Evolutionary conservation across 441 rosid species (phyloP).

Genomic region (Populus hybrid): DNA sequence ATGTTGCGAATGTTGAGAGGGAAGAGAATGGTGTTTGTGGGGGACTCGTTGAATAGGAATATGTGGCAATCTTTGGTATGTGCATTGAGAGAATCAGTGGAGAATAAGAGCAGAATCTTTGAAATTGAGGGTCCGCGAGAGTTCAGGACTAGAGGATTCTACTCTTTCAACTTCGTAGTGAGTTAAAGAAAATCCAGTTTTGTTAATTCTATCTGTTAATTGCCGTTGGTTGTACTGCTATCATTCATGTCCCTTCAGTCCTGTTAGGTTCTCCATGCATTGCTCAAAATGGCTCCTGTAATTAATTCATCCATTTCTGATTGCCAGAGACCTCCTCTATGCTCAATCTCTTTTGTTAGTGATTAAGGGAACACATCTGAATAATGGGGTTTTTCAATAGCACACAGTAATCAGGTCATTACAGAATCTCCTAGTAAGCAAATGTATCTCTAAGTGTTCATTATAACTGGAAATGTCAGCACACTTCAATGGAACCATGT

Average conservation of each 20-base stretch:
- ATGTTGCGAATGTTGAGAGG: constrained; percentile 57
- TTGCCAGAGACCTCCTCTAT: neutral
- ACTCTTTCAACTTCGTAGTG: constrained; percentile 60
- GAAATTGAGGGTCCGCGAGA: constrained; percentile 52
- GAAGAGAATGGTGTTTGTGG: constrained; percentile 62
- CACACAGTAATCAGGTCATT: no score
- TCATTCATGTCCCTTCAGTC: neutral
- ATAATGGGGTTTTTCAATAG: neutral
- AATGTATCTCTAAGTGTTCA: neutral
- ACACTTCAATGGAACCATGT: neutral
- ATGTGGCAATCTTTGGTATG: constrained; percentile 91
- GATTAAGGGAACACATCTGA: neutral
- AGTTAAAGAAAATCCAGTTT: neutral
- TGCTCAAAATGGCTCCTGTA: neutral
- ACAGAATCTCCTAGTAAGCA: neutral
- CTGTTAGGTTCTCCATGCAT: neutral
- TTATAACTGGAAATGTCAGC: neutral
- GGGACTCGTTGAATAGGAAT: constrained; percentile 70
- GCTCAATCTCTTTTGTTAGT: neutral
- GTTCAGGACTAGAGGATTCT: constrained; percentile 42
- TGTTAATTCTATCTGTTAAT: neutral
- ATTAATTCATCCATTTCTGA: neutral
- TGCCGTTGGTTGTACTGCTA: neutral
- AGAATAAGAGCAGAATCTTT: constrained; percentile 49
- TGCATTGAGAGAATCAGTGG: constrained; percentile 45